These are phyloP conservation scores for Colletotrichum orchidophilum DNA, from an alignment of 2,329 filamentous ascomycete genomes.

Conservation along the genomic window DNA sequence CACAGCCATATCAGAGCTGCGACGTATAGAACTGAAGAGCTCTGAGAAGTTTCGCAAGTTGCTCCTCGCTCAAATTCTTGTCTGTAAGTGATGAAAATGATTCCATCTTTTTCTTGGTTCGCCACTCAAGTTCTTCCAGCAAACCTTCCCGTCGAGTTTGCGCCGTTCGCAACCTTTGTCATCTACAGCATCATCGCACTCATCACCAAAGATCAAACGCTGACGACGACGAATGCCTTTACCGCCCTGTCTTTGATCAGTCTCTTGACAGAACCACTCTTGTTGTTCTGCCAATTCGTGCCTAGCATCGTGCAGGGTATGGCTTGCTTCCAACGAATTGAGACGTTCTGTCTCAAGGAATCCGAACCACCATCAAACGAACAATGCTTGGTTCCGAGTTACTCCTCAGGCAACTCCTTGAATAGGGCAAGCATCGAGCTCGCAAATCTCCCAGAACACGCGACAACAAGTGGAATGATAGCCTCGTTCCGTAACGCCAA, in stretches of 20 bases:
- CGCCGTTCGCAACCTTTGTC: slow-evolving; percentile 34
- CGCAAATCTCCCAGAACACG: background rate
- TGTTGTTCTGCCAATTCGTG: background rate
- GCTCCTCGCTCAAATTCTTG: slow-evolving; percentile 22
- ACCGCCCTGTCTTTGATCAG: slow-evolving; percentile 35
- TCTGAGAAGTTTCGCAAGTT: slow-evolving; percentile 37
- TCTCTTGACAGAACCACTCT: slow-evolving; percentile 35
- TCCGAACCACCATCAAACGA: background rate
- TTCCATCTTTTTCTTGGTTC: slow-evolving; percentile 16
- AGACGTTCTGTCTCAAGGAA: background rate
- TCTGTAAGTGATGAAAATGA: no score
- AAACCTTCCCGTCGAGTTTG: slow-evolving; percentile 1
- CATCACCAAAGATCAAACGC: slow-evolving; percentile 24
- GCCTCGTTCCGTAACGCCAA: background rate
- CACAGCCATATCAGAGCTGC: slow-evolving; percentile 29
- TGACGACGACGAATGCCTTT: slow-evolving; percentile 32
- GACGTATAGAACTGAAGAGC: slow-evolving; percentile 34
- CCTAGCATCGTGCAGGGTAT: slow-evolving; percentile 5
- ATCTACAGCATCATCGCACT: slow-evolving; percentile 14
- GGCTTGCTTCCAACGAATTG: slow-evolving; percentile 6
- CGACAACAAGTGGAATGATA: no score
- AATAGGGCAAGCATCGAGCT: background rate
- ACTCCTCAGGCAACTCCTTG: background rate
- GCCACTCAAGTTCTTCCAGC: background rate
- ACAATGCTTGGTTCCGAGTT: background rate